Base-by-base conservation (phyloP, 1,284 basidiomycete genomes). In the Fomitopsis pinicola region DNA sequence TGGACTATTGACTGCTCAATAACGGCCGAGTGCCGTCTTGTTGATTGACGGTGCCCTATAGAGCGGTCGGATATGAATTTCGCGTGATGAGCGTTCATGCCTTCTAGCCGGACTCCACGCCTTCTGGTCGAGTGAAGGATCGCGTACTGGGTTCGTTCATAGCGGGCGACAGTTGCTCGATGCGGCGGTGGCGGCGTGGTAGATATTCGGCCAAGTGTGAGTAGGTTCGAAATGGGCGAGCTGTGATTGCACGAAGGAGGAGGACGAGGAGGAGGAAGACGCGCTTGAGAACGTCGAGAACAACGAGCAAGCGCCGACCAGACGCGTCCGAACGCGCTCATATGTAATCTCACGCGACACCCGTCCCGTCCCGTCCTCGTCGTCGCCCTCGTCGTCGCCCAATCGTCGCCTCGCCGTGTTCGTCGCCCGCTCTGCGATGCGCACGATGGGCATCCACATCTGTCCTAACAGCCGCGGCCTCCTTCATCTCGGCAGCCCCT, bases 401-500 rank as follows among this genome's bases (percentile, higher is more conserved):
- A 26, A 2, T 26, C 10, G 10, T 30, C 26, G 19, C n/a, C 22
- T 14, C 19, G 22, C 8, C 45, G 45, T 50, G 14, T 10, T 15
- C 26, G 45, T 5, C 45, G 12, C 12, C 26, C 9, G 44, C 44
- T 6, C 19, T 22, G 22, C 26, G 28, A 14, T 22, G 48, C 14
- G 15, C 48, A n/a, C 54, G 12, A 60, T 60, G 59, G 54, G 22
- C 54, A 22, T 48, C 59, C 28, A 45, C 54, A 40, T 61, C 30
- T 61, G 60, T 42, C 30, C 14, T 40, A 4, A 15, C n/a, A 57
- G 50, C 36, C 57, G 55, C 22, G 68, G 64, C 48, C 69, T 72
- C 26, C 68, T 81, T 55, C 82, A 86, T 73, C 76, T 87, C 59
- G 70, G 73, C 8, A 72, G 80, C 63, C 58, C 76, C 14, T 89